Percentiles rank a stretch among this genome's conserved stretches.
These are phyloP conservation scores for Xylaria sp. DNA, from an alignment of 2,329 filamentous ascomycete genomes.

Conservation along the genomic window DNA sequence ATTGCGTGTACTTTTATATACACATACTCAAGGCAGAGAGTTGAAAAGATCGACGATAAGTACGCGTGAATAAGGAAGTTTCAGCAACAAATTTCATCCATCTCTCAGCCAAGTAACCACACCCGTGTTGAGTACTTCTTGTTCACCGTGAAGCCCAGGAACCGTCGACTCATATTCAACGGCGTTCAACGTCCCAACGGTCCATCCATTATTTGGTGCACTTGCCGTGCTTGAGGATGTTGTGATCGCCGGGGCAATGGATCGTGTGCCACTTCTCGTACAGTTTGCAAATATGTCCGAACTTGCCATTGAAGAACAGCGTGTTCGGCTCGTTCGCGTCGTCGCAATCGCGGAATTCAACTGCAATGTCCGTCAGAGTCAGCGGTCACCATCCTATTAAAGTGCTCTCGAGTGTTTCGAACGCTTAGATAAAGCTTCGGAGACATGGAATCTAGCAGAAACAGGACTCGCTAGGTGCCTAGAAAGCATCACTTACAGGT, in stretches of 20 bases:
- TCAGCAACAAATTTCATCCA: neutral
- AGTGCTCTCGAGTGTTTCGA: neutral
- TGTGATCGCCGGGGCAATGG: neutral
- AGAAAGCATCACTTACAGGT: neutral
- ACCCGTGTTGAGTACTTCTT: neutral
- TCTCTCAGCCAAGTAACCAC: neutral
- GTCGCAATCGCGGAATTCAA: constrained; percentile 14
- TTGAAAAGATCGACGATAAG: neutral
- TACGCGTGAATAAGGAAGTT: neutral
- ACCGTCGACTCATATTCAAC: neutral
- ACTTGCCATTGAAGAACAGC: neutral
- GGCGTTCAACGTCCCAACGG: too few species aligned
- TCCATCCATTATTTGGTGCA: neutral
- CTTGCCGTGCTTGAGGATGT: constrained; percentile 23
- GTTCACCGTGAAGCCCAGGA: neutral
- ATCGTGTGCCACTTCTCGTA: neutral
- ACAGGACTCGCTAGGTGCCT: neutral
- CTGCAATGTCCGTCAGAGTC: neutral
- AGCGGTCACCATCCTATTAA: neutral
- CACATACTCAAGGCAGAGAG: too few species aligned
- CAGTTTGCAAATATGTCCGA: constrained; percentile 2
- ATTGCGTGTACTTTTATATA: too few species aligned
- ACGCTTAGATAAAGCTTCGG: neutral
- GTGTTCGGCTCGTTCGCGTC: neutral
- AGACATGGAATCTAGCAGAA: neutral